A percentile compares a stretch with the other conserved stretches of the same genome.
Evolutionary conservation across 805 yeast genomes (phyloP).

Genomic region (Sungouiozyma ichnusensis): DNA sequence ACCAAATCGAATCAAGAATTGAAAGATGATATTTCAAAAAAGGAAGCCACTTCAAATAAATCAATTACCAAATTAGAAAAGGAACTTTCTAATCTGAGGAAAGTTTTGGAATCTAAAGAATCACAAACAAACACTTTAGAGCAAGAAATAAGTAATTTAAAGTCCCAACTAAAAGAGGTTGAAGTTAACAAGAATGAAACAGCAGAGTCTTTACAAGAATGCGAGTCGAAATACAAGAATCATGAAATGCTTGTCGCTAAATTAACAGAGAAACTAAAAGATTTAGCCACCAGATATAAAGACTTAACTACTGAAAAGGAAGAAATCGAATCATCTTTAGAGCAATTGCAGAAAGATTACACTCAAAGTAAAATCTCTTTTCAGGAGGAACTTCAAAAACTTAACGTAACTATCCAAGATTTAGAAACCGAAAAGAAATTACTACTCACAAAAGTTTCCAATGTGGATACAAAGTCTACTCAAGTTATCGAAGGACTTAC

Average conservation of each 20-base stretch:
- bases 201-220: conserved; percentile 18
- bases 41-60: conserved; percentile 37
- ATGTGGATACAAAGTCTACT: conserved; percentile 2
- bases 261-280: conserved; percentile 36
- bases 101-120: conserved; percentile 13
- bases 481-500: not conserved
- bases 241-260: conserved; percentile 31
- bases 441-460: conserved; percentile 1
- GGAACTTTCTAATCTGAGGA: conserved; percentile 13
- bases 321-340: conserved; percentile 10
- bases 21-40: conserved; percentile 33
- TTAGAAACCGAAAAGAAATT: conserved; percentile 5
- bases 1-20: conserved; percentile 47
- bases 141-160: conserved; percentile 9
- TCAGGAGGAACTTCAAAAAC: conserved; percentile 7
- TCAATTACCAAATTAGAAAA: conserved; percentile 17
- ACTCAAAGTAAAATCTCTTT: conserved; percentile 7
- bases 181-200: conserved; percentile 17
- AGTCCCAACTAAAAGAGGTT: conserved; percentile 4
- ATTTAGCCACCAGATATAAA: conserved; percentile 30
- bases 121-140: conserved; percentile 10
- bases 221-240: conserved; percentile 20
- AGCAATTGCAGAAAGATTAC: conserved; percentile 5
- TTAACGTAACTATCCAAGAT: conserved; percentile 5
- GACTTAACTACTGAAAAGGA: conserved; percentile 20